Base-by-base conservation (phyloP, 1,284 basidiomycete genomes). In the Naganishia sp. region DNA sequence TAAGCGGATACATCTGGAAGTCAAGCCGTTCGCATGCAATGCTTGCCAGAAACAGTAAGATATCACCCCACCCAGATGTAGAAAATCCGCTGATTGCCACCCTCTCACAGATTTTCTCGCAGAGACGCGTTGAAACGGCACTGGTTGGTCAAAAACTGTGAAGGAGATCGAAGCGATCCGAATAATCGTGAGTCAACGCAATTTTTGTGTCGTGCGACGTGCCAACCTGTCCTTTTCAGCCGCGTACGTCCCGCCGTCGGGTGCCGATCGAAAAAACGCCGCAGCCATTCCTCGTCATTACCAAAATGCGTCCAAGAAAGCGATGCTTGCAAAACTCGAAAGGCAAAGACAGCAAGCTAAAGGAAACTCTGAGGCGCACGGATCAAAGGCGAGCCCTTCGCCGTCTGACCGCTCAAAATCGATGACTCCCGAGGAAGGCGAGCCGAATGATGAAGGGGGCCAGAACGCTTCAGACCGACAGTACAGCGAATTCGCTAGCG, bases 101-200 rank as follows among this genome's bases (percentile, higher is more conserved):
- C 17, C 15, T 23, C 21, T 41, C 17, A 18, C 55, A 77, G 76
- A n/a, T 81, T 81, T 69, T 81, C 80, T 21, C 75, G 80, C 35
- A 81, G 81, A 69, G 80, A 81, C 50, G 80, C 80, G 2, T 72
- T 81, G n/a, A 74, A 79, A 58, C 69, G 80, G 45, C 80, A 81
- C 69, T 79, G 79, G 77, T 70, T 81, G 45, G 80, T 81, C 63
- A 80, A 80, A 69, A 79, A 79, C 17, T 81, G 80, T 69, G 73
- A 74, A 61, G 78, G 79, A 6, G 75, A 77, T 61, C 76, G 79
- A 23, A 74, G 74, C 13, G 60, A 63, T 11, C 64, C 67, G 6
- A 55, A 65, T 23, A 67, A 67, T 42, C 62, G 54, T 67, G n/a
- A 47, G 62, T 64, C 4, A 2, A 1, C 15, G 39, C 18, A 0